Percentiles rank a stretch among this genome's conserved stretches.
phyloP scores from a whole-genome alignment of 495 filamentous ascomycete genomes.

The Penicillium atrosanguineum region DNA sequence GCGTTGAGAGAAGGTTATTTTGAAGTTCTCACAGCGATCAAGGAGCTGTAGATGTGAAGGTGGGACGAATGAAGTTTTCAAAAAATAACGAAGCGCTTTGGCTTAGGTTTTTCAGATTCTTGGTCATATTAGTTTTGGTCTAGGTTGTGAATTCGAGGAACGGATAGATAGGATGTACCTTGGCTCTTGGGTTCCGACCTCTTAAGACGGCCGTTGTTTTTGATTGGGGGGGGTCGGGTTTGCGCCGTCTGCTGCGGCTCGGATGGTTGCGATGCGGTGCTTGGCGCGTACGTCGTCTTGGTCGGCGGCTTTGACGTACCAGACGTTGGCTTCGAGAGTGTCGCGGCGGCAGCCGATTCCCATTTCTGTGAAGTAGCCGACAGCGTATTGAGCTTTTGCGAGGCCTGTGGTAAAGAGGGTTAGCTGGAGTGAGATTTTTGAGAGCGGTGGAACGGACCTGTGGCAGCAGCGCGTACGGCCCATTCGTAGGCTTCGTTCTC shows the following conservation, averaged over 20 bases:
- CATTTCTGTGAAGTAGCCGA: conserved; percentile 98
- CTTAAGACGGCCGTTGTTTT: conserved; percentile 7
- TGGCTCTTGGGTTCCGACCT: conserved; percentile 17
- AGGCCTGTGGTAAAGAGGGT: conserved; percentile 52
- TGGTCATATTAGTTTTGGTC: not conserved
- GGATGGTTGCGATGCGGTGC: conserved; percentile 80
- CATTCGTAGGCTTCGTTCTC: conserved; percentile 97
- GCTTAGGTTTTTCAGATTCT: conserved; percentile 26
- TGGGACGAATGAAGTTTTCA: conserved; percentile 2
- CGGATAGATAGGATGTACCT: conserved; percentile 7
- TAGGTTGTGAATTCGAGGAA: not conserved
- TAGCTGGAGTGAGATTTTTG: not conserved
- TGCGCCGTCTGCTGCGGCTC: conserved; percentile 76
- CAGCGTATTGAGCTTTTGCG: conserved; percentile 90
- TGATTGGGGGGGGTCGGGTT: conserved; percentile 37
- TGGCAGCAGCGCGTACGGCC: conserved; percentile 73
- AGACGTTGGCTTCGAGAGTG: conserved; percentile 91
- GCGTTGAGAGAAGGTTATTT: not conserved
- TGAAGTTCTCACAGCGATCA: not conserved
- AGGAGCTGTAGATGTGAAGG: not conserved
- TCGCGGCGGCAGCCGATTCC: conserved; percentile 94
- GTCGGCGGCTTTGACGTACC: conserved; percentile 96
- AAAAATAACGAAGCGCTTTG: conserved; percentile 37
- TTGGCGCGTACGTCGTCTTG: conserved; percentile 87
- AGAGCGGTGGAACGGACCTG: not conserved